Evolutionary conservation across 768 basidiomycete genomes (phyloP), one percentile per base, ranked within the genome.

Genomic region (Postia placenta): DNA sequence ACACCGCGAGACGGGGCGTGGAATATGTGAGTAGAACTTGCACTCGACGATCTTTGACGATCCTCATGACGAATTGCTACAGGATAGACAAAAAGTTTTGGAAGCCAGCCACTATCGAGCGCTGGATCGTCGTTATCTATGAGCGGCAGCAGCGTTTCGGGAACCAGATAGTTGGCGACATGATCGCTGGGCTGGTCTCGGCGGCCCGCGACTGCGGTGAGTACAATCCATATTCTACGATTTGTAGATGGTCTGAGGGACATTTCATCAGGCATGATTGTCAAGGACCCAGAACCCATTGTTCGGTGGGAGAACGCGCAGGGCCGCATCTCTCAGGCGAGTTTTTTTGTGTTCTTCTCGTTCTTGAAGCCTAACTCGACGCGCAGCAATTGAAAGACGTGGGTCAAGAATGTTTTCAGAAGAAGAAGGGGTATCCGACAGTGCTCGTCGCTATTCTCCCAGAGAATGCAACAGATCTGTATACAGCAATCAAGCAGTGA

Each of bases 401-500:
- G 3, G 87, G 87, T 11, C 54, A 55, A 1, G 73, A 72, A 20
- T 77, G 75, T 50, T 65, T 62, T 41, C 56, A 64, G 23, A 73
- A 69, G 56, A 66, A 64, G 26, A 65, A 65, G 7, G 63, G 58
- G 4, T 65, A 69, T 0, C 85, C 87, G 0, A 69, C 68, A 6
- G 70, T 91, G 2, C 70, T 88, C 20, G 78, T 90, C 1, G 75
- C 81, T 23, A 63, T 91, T 35, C 71, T 91, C 17, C 89, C 87
- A 0, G 84, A 90, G 52, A 78, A 77, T 1, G 84, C 81, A 1
- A 81, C 84, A 36, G 86, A 91, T 44, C 78, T 88, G 9, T 91
- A 91, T 56, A 81, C 75, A 2, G 78, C 80, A 17, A 76, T 90
- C 22, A 91, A 91, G 67, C 83, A 88, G 87, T 91, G 58, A 53